phyloP scores from a whole-genome alignment of 2,329 filamentous ascomycete genomes.

The Septoria linicola region DNA sequence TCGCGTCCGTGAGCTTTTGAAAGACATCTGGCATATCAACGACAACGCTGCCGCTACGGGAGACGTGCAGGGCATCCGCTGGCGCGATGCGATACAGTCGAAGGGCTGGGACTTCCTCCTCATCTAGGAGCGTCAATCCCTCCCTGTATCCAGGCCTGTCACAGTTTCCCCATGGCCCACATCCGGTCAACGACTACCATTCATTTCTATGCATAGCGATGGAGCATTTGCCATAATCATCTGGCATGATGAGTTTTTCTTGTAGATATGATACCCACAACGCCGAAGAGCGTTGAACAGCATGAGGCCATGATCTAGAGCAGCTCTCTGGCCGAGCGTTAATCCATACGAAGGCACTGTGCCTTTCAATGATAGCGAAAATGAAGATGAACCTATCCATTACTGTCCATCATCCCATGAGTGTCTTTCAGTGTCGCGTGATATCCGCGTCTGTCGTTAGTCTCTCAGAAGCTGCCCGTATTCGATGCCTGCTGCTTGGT shows the following conservation, averaged over 20 bases:
- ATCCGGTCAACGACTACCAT: constrained; percentile 3
- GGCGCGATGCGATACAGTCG: constrained; percentile 89
- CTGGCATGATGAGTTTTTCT: constrained; percentile 20
- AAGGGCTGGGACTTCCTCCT: constrained; percentile 92
- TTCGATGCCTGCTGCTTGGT: too few species aligned
- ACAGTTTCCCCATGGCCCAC: constrained; percentile 18
- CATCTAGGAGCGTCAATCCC: constrained; percentile 55
- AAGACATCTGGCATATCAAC: constrained; percentile 76
- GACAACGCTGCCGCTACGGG: constrained; percentile 59
- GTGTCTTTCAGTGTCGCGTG: too few species aligned
- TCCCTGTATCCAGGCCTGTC: constrained; percentile 34
- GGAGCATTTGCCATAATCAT: constrained; percentile 27
- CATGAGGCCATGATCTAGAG: constrained; percentile 35
- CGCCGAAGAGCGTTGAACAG: constrained; percentile 19
- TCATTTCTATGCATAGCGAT: constrained; percentile 35
- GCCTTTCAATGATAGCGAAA: constrained; percentile 10
- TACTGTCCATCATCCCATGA: background rate
- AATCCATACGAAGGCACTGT: constrained; percentile 8
- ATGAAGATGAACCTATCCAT: background rate
- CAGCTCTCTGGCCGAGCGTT: constrained; percentile 33
- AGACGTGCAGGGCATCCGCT: constrained; percentile 71
- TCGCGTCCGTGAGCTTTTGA: constrained; percentile 72
- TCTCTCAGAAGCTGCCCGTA: too few species aligned
- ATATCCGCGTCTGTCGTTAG: too few species aligned
- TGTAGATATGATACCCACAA: constrained; percentile 29